phyloP scores from a whole-genome alignment of 2,329 filamentous ascomycete genomes.

The Aspergillus japonicus region DNA sequence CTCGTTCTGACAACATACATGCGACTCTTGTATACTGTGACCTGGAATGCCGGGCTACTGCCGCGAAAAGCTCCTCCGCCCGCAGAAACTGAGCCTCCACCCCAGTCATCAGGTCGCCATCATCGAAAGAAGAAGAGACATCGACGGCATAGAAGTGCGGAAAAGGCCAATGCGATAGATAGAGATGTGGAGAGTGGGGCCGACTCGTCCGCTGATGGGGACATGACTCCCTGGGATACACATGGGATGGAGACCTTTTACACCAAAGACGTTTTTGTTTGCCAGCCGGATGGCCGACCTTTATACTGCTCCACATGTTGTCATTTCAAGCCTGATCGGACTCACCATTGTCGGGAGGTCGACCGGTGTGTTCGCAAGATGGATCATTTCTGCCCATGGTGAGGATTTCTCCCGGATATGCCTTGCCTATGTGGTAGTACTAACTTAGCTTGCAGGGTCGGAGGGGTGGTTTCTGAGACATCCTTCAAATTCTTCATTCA shows the following conservation, averaged over 20 bases:
- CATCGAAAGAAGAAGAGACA: constrained; percentile 26
- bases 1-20: constrained; percentile 67
- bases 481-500: constrained; percentile 91
- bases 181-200: constrained; percentile 31
- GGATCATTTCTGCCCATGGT: constrained; percentile 93
- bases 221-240: constrained; percentile 52
- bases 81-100: constrained; percentile 24
- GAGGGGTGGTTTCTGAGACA: constrained; percentile 83
- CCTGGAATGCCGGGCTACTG: constrained; percentile 70
- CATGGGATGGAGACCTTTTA: constrained; percentile 75
- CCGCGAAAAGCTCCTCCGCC: constrained; percentile 56
- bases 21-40: constrained; percentile 67
- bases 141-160: constrained; percentile 23
- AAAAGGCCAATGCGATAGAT: constrained; percentile 22
- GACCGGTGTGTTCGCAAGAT: constrained; percentile 81
- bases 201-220: constrained; percentile 24
- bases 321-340: constrained; percentile 83
- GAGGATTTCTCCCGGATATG: constrained; percentile 11
- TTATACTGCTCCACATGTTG: constrained; percentile 81
- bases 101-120: constrained; percentile 18
- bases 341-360: constrained; percentile 82
- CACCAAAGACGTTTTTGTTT: constrained; percentile 78
- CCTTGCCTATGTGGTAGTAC: constrained; percentile 3
- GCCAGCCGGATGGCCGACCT: constrained; percentile 78
- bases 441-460: constrained; percentile 61